Percentiles rank a stretch among this genome's conserved stretches.
These are phyloP conservation scores for Pseudevernia furfuracea DNA, from an alignment of 495 filamentous ascomycete genomes.

Conservation along the genomic window DNA sequence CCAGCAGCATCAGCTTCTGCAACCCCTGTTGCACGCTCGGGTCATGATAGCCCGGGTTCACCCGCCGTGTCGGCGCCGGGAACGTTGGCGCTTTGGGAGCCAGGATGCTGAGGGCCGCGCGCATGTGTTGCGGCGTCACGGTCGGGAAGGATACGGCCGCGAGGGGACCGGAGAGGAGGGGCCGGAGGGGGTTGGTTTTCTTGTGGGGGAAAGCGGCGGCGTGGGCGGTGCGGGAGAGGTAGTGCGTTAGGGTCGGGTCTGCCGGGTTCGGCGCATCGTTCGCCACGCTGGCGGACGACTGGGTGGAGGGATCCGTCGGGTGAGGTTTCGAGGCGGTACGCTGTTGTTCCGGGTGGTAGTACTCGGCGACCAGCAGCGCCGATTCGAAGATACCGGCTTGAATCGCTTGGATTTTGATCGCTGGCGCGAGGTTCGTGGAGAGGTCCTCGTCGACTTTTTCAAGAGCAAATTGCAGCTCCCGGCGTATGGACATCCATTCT, in stretches of 20 bases:
- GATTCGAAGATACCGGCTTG: slow-evolving; percentile 82
- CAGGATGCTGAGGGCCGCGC: slow-evolving; percentile 67
- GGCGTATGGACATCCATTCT: slow-evolving; percentile 81
- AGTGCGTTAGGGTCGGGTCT: slow-evolving; percentile 57
- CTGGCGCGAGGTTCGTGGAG: slow-evolving; percentile 40
- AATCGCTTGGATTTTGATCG: slow-evolving; percentile 69
- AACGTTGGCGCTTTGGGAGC: slow-evolving; percentile 62
- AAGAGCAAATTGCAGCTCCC: slow-evolving; percentile 68
- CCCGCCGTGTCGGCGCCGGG: slow-evolving; percentile 64
- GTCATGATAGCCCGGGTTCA: slow-evolving; percentile 75
- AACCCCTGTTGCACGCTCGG: slow-evolving; percentile 65
- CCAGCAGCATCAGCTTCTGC: slow-evolving; percentile 78
- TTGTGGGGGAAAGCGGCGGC: slow-evolving; percentile 46
- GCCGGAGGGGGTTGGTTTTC: slow-evolving; percentile 56
- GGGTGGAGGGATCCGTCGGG: slow-evolving; percentile 27
- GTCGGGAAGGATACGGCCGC: slow-evolving; percentile 72
- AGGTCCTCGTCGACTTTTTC: slow-evolving; percentile 53
- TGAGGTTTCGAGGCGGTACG: slow-evolving; percentile 15
- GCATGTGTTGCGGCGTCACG: slow-evolving; percentile 75
- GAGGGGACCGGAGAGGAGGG: slow-evolving; percentile 72
- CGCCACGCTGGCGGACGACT: slow-evolving; percentile 29
- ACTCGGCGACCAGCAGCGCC: slow-evolving; percentile 78
- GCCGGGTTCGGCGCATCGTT: slow-evolving; percentile 21
- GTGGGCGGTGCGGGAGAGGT: slow-evolving; percentile 64
- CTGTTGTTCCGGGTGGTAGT: slow-evolving; percentile 54